Conservation (phyloP, 2,329 filamentous ascomycete genomes). For the Capronia epimyces region DNA sequence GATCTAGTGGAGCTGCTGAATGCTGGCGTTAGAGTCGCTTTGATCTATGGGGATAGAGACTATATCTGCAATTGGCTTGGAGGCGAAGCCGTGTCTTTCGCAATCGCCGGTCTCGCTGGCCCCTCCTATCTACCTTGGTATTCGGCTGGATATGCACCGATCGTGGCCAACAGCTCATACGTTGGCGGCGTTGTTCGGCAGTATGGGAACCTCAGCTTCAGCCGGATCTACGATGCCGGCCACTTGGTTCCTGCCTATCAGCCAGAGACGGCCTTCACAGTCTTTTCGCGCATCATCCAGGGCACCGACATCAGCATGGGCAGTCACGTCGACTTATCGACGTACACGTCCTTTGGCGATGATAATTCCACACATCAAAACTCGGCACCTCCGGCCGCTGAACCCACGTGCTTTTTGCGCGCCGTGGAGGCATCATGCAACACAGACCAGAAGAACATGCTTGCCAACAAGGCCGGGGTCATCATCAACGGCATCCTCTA, state of each 20-base stretch:
- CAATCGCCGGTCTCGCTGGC: constrained; percentile 35
- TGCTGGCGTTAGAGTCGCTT: constrained; percentile 41
- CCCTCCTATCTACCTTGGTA: constrained; percentile 26
- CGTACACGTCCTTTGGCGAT: constrained; percentile 55
- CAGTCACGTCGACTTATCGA: constrained; percentile 46
- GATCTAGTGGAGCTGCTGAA: constrained; percentile 32
- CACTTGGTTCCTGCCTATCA: constrained; percentile 50
- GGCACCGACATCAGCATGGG: constrained; percentile 48
- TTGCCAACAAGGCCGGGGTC: constrained; percentile 48
- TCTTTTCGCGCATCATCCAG: constrained; percentile 50
- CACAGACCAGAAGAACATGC: constrained; percentile 45
- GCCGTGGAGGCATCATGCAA: constrained; percentile 50
- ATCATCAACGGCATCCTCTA: constrained; percentile 58
- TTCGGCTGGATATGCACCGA: constrained; percentile 45
- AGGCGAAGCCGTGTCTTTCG: constrained; percentile 44
- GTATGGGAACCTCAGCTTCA: constrained; percentile 42
- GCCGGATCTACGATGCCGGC: constrained; percentile 48
- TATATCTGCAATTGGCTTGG: constrained; percentile 41
- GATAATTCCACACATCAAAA: constrained; percentile 54
- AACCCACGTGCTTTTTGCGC: constrained; percentile 58
- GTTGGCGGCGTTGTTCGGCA: constrained; percentile 44
- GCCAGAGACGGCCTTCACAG: constrained; percentile 49
- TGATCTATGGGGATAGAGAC: constrained; percentile 40
- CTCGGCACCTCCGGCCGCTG: constrained; percentile 44
- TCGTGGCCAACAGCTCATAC: constrained; percentile 46